A percentile compares a stretch with the other conserved stretches of the same genome.
These are phyloP conservation scores for Alloascoidea hylecoeti DNA, from an alignment of 805 yeast species.

Conservation along the genomic window DNA sequence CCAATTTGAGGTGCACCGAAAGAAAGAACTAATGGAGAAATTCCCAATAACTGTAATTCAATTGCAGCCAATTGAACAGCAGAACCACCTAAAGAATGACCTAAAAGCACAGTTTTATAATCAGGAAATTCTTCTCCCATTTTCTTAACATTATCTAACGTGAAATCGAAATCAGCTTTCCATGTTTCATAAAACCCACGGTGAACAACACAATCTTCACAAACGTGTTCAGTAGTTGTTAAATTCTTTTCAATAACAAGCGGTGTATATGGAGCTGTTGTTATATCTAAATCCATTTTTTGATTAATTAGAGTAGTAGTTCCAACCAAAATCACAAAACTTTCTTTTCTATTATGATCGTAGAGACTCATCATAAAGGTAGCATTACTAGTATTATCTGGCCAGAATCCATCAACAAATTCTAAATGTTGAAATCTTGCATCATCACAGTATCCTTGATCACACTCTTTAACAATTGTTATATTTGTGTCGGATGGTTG, in stretches of 20 bases:
- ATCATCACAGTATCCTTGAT: no score
- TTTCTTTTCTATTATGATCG: not conserved
- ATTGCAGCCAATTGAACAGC: conserved; percentile 1
- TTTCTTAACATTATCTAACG: not conserved
- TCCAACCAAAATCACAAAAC: not conserved
- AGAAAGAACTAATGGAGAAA: not conserved
- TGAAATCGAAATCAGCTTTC: not conserved
- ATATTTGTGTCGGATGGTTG: no score
- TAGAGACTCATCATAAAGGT: no score
- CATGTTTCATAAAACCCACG: conserved; percentile 1
- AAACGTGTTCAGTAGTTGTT: not conserved
- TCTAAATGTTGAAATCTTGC: no score
- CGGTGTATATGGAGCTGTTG: not conserved
- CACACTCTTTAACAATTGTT: no score
- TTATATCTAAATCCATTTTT: not conserved
- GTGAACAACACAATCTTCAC: not conserved
- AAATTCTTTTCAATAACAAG: not conserved
- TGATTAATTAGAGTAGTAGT: not conserved
- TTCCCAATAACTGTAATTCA: not conserved
- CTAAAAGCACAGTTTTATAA: not conserved
- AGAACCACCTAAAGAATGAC: not conserved
- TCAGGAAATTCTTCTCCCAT: conserved; percentile 1
- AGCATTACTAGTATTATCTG: no score
- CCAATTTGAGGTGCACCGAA: not conserved
- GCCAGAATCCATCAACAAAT: no score